Evolutionary conservation across 495 filamentous ascomycete genomes (phyloP).

Genomic region (Aspergillus nidulans): DNA sequence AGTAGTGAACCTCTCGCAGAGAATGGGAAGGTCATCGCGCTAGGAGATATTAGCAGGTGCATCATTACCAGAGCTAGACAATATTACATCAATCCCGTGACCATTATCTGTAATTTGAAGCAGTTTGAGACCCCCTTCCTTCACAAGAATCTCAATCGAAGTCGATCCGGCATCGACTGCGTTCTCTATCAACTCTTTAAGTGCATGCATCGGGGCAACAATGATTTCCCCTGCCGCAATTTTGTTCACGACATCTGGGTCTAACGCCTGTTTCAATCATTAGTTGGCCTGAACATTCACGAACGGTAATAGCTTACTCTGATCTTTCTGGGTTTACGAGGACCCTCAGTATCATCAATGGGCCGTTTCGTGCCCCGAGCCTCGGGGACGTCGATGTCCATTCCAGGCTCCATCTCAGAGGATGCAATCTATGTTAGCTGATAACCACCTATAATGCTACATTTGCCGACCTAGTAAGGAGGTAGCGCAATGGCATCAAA

Average conservation of each 20-base stretch:
- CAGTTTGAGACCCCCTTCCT: constrained; percentile 94
- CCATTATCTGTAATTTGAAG: constrained; percentile 98
- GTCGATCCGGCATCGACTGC: constrained; percentile 95
- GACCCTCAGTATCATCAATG: constrained; percentile 42
- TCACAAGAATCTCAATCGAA: constrained; percentile 83
- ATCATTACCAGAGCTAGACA: not conserved
- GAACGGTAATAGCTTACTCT: constrained; percentile 36
- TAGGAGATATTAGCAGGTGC: constrained; percentile 24
- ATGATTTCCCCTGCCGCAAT: constrained; percentile 99
- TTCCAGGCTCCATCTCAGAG: constrained; percentile 38
- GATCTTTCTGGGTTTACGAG: constrained; percentile 60
- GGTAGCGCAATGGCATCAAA: too few species aligned
- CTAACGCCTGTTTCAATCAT: constrained; percentile 59
- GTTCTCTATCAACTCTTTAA: constrained; percentile 98
- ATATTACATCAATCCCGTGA: constrained; percentile 80
- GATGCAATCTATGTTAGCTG: not conserved
- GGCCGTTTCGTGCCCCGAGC: constrained; percentile 62
- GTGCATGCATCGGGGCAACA: constrained; percentile 90
- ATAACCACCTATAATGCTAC: too few species aligned
- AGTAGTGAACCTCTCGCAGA: constrained; percentile 96
- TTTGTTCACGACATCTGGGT: constrained; percentile 96
- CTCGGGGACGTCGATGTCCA: constrained; percentile 39
- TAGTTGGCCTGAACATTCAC: not conserved
- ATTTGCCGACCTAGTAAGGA: too few species aligned
- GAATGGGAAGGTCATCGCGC: constrained; percentile 87